A percentile compares a stretch with the other conserved stretches of the same genome.
Conservation (phyloP, 2,329 filamentous ascomycete species). For the Colletotrichum sp. region DNA sequence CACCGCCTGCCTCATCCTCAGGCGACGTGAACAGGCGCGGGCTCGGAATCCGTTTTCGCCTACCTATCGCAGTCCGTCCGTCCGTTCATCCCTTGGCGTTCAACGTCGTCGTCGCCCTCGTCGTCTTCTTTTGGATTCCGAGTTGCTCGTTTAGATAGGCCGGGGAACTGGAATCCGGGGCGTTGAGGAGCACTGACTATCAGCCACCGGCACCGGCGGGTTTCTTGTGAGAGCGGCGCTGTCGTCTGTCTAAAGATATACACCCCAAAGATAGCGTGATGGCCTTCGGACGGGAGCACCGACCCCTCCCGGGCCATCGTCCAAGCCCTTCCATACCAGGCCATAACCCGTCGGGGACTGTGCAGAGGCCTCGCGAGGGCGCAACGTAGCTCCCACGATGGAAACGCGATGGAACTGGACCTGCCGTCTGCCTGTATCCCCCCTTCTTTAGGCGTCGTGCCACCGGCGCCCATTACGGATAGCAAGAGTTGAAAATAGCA, state of each 20-base stretch:
- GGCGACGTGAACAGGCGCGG: neutral
- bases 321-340: neutral
- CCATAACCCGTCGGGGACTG: neutral
- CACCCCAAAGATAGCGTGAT: neutral
- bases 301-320: neutral
- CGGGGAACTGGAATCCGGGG: neutral
- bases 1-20: neutral
- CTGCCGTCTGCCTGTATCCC: neutral
- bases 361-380: neutral
- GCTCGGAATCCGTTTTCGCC: neutral
- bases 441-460: neutral
- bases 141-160: neutral
- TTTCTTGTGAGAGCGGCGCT: neutral
- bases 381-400: neutral
- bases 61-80: neutral
- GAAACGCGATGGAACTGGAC: neutral
- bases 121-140: neutral
- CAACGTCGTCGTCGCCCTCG: neutral
- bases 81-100: neutral
- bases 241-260: neutral
- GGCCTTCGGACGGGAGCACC: neutral
- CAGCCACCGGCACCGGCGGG: neutral
- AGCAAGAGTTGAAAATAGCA: conserved; percentile 4
- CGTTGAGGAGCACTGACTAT: neutral
- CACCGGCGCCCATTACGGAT: neutral